Evolutionary conservation across 306 rosid species (phyloP).

Genomic region (Carpinus fangiana): DNA sequence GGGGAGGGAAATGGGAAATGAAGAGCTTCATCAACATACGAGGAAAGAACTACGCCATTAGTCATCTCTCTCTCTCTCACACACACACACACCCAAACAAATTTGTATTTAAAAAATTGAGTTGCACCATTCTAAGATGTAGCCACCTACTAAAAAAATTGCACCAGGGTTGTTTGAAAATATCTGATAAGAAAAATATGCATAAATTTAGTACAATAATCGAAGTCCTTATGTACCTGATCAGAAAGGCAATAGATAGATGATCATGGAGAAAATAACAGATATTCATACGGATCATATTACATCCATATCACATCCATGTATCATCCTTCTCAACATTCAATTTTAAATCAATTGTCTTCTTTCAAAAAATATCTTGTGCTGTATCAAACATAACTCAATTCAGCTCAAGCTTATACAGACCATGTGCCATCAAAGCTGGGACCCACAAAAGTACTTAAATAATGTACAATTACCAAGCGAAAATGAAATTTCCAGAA

Average conservation of each 20-base stretch:
- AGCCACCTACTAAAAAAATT: background rate
- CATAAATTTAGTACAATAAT: background rate
- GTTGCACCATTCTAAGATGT: background rate
- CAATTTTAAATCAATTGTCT: background rate
- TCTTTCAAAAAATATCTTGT: background rate
- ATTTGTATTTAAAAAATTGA: background rate
- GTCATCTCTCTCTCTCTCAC: background rate
- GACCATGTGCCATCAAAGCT: background rate
- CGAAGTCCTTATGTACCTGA: background rate
- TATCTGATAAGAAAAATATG: background rate
- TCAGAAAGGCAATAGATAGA: background rate
- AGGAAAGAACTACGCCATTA: background rate
- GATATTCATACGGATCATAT: background rate
- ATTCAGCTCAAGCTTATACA: background rate
- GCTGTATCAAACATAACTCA: background rate
- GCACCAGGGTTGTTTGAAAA: background rate
- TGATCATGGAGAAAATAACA: background rate
- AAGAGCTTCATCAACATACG: background rate
- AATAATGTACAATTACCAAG: background rate
- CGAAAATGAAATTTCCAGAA: constrained; percentile 16
- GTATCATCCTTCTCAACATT: background rate
- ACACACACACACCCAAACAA: background rate
- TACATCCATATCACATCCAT: background rate
- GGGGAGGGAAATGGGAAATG: background rate
- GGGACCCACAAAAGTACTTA: background rate